Evolutionary conservation across 306 rosid genomes (phyloP).

Genomic region (Cucumis melo): DNA sequence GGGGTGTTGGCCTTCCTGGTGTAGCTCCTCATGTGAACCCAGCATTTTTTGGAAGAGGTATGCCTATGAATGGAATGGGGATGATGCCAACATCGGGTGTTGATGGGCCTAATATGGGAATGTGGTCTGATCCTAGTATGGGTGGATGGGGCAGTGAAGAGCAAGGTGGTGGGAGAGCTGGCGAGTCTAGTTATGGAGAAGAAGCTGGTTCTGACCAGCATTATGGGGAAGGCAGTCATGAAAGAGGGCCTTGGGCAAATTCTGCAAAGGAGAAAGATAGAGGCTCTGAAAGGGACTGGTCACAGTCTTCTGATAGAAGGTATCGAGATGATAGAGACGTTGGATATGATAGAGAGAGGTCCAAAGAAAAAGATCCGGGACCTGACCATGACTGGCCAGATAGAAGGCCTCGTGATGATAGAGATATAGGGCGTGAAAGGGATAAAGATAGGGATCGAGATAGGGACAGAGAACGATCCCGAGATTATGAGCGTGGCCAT

Average conservation of each 20-base stretch:
- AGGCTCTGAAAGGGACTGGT: conserved; percentile 90
- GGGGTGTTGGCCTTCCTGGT: conserved; percentile 86
- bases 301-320: conserved; percentile 84
- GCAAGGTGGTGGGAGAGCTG: conserved; percentile 79
- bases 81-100: conserved; percentile 80
- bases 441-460: conserved; percentile 38
- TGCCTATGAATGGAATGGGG: conserved; percentile 95
- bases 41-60: conserved; percentile 92
- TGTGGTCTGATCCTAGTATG: conserved; percentile 95
- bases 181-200: conserved; percentile 92
- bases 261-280: conserved; percentile 75
- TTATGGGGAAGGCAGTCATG: conserved; percentile 81
- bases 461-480: conserved; percentile 31
- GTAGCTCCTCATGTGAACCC: conserved; percentile 98
- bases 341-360: conserved; percentile 61
- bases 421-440: conserved; percentile 54
- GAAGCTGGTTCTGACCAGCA: conserved; percentile 93
- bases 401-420: conserved; percentile 61
- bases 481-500: conserved; percentile 40
- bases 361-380: conserved; percentile 57
- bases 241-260: conserved; percentile 81
- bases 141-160: conserved; percentile 92
- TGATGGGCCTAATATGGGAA: conserved; percentile 94
- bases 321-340: conserved; percentile 78
- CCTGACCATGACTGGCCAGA: conserved; percentile 61